Percentiles rank a stretch among this genome's conserved stretches.
Evolutionary conservation across 495 filamentous ascomycete genomes (phyloP).

Genomic region (Neurospora pannonica): DNA sequence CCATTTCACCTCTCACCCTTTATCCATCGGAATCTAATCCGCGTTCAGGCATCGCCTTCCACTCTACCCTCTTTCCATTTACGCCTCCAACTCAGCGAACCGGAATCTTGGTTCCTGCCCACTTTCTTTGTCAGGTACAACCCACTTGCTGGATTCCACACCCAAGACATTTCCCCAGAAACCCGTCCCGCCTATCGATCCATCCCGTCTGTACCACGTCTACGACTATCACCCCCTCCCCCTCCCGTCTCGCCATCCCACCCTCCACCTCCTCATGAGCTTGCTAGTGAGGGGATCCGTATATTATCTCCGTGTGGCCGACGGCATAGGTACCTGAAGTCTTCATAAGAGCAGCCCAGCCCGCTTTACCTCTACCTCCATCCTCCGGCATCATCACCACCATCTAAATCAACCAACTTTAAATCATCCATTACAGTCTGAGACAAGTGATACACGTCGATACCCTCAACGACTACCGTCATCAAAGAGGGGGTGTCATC

Average conservation of each 20-base stretch:
- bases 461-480: not conserved
- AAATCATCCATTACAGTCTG: not conserved
- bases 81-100: not conserved
- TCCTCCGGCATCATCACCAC: not conserved
- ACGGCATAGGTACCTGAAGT: constrained; percentile 21
- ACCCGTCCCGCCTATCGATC: not conserved
- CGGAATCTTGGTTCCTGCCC: not conserved
- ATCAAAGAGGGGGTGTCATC: not conserved
- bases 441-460: not conserved
- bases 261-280: constrained; percentile 22
- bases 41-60: not conserved
- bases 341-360: constrained; percentile 3
- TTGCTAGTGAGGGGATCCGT: constrained; percentile 26
- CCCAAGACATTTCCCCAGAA: not conserved
- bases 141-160: not conserved
- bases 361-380: not conserved
- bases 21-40: not conserved
- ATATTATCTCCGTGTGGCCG: constrained; percentile 4
- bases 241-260: not conserved
- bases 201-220: not conserved
- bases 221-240: not conserved
- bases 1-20: not conserved
- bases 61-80: not conserved
- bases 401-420: not conserved
- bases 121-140: not conserved